Conservation (phyloP, 768 basidiomycete species). For the Piloderma croceum region DNA sequence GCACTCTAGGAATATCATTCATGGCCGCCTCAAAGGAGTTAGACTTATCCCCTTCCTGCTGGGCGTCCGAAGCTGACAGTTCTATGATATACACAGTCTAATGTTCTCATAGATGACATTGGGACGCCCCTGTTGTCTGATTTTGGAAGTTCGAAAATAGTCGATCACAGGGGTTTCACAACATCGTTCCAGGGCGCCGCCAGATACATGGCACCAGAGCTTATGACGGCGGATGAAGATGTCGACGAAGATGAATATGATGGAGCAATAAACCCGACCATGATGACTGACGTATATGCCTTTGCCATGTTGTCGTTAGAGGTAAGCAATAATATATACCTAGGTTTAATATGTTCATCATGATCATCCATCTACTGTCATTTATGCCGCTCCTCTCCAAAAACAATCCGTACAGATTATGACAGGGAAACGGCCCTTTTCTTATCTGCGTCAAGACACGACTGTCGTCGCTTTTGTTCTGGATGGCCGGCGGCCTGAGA, state of each 20-base stretch:
- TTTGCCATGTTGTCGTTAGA: conserved; percentile 14
- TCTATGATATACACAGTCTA: too few relatives aligned
- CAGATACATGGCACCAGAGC: conserved; percentile 16
- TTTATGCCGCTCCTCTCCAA: too few relatives aligned
- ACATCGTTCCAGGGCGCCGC: conserved; percentile 7
- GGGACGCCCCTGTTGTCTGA: conserved; percentile 13
- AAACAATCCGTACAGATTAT: neutral
- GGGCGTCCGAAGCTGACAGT: too few relatives aligned
- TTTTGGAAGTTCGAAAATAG: conserved; percentile 17
- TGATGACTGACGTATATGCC: conserved; percentile 15
- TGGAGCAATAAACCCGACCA: conserved; percentile 4
- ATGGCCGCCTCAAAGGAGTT: conserved; percentile 18
- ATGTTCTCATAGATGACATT: conserved; percentile 14
- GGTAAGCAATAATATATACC: conserved; percentile 3
- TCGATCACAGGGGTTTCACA: conserved; percentile 10
- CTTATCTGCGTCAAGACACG: neutral
- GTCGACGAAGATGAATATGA: neutral
- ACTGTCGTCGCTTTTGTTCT: neutral
- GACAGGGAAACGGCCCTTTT: neutral
- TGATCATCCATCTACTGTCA: neutral
- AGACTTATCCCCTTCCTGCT: too few relatives aligned
- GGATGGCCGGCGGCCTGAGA: neutral
- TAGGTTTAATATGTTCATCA: neutral
- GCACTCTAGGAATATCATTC: conserved; percentile 11
- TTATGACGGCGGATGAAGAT: neutral